Conservation (phyloP, 352 stramenopile genomes). For the Thalassiosira mediterranea region DNA sequence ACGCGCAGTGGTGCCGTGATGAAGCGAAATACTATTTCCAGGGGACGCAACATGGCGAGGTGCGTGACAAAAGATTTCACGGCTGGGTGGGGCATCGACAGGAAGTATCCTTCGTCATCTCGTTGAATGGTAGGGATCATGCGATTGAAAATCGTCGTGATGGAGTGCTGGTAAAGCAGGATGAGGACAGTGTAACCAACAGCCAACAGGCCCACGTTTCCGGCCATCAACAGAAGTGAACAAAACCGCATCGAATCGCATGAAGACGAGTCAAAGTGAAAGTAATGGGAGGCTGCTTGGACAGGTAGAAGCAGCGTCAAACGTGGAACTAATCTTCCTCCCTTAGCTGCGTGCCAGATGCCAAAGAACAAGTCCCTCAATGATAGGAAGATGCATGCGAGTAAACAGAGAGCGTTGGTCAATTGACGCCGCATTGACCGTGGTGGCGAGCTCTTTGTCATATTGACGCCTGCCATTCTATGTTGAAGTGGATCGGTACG, state of each 20-base stretch:
- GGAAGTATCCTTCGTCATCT: constrained; percentile 17
- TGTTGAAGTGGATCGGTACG: too few relatives aligned
- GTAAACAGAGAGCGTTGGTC: too few relatives aligned
- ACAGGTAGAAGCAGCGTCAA: constrained; percentile 31
- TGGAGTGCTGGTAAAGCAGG: constrained; percentile 52
- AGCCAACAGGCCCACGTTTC: constrained; percentile 32
- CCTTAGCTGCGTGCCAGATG: constrained; percentile 28
- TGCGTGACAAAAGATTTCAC: constrained; percentile 55
- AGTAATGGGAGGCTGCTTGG: constrained; percentile 24
- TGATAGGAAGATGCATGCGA: too few relatives aligned
- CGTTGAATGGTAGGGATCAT: constrained; percentile 34
- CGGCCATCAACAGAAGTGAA: constrained; percentile 19
- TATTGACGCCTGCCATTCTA: too few relatives aligned
- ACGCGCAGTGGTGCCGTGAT: constrained; percentile 49
- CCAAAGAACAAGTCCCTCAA: too few relatives aligned
- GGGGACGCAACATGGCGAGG: constrained; percentile 49
- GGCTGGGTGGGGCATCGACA: constrained; percentile 22
- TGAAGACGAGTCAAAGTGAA: background rate
- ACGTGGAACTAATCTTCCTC: constrained; percentile 25
- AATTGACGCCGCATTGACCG: too few relatives aligned
- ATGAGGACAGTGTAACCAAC: constrained; percentile 52
- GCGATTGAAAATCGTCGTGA: constrained; percentile 64
- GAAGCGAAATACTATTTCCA: constrained; percentile 63
- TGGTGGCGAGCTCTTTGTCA: too few relatives aligned
- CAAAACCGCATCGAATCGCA: background rate